Conservation (phyloP, 2,329 filamentous ascomycete species). For the Penicillium concentricum region DNA sequence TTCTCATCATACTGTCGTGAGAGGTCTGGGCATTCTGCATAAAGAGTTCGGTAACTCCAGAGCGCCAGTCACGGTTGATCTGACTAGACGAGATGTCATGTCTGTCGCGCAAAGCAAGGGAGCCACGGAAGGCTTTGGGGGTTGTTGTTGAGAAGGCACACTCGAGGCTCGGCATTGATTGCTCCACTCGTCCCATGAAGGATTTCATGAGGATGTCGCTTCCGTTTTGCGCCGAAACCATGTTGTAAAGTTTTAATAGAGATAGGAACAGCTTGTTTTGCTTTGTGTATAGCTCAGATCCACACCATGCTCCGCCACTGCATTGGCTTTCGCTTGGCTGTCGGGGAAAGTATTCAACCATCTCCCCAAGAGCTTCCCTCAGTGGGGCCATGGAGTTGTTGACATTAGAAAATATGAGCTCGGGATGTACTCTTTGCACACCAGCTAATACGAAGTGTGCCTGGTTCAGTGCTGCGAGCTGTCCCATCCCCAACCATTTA, state of each 20-base stretch:
- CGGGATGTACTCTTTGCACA: slow-evolving; percentile 18
- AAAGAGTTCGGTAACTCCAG: slow-evolving; percentile 47
- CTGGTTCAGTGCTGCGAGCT: slow-evolving; percentile 22
- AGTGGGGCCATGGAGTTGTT: slow-evolving; percentile 12
- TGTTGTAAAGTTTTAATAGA: slow-evolving; percentile 26
- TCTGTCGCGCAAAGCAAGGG: slow-evolving; percentile 9
- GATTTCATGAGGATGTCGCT: slow-evolving; percentile 14
- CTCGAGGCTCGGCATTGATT: background rate
- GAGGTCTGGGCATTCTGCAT: slow-evolving; percentile 43
- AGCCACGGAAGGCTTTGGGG: slow-evolving; percentile 10
- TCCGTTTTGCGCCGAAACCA: slow-evolving; percentile 13
- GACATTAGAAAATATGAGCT: slow-evolving; percentile 8
- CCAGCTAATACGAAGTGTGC: slow-evolving; percentile 25
- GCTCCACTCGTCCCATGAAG: slow-evolving; percentile 22
- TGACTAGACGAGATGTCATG: slow-evolving; percentile 15
- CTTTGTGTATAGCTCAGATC: slow-evolving; percentile 7
- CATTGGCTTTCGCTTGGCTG: slow-evolving; percentile 18
- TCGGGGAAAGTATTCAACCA: slow-evolving; percentile 25
- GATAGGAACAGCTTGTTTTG: slow-evolving; percentile 30
- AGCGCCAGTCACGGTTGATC: slow-evolving; percentile 50
- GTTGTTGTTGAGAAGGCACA: slow-evolving; percentile 20
- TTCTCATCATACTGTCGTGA: slow-evolving; percentile 48
- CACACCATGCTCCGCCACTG: slow-evolving; percentile 19
- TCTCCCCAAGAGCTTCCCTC: slow-evolving; percentile 15
- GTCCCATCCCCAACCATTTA: background rate